Evolutionary conservation across 106 monocot genomes (phyloP).

Genomic region (Xerophyta viscosa): DNA sequence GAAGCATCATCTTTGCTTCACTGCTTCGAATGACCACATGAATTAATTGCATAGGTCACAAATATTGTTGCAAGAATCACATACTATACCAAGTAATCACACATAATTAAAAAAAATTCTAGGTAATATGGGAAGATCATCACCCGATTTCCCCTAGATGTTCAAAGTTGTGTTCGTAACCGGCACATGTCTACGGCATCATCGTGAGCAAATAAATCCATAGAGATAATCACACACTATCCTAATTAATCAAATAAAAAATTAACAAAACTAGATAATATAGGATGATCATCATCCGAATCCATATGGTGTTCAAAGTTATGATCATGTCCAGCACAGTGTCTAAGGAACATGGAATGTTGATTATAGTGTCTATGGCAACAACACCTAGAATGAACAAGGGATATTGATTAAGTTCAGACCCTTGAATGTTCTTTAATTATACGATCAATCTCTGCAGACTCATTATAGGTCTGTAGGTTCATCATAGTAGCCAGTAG

Average conservation of each 20-base stretch:
- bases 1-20: constrained; percentile 21
- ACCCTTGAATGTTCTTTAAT: constrained; percentile 73
- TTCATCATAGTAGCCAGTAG: constrained; percentile 16
- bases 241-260: no score
- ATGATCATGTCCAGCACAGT: constrained; percentile 1
- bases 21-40: constrained; percentile 2
- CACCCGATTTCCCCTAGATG: no score
- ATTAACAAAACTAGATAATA: background rate
- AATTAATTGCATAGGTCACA: background rate
- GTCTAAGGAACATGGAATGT: constrained; percentile 10
- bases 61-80: background rate
- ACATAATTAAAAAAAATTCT: no score
- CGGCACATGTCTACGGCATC: no score
- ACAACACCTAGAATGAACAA: background rate
- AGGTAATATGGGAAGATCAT: no score
- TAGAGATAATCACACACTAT: no score
- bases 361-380: background rate
- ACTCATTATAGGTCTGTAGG: constrained; percentile 75
- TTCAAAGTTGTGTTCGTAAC: no score
- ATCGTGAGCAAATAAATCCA: no score
- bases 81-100: no score
- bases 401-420: constrained; percentile 26
- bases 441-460: constrained; percentile 61
- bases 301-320: constrained; percentile 1
- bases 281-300: background rate